A percentile compares a stretch with the other conserved stretches of the same genome.
Conservation (phyloP, 805 yeast genomes). For the Yamadazyma sp. region DNA sequence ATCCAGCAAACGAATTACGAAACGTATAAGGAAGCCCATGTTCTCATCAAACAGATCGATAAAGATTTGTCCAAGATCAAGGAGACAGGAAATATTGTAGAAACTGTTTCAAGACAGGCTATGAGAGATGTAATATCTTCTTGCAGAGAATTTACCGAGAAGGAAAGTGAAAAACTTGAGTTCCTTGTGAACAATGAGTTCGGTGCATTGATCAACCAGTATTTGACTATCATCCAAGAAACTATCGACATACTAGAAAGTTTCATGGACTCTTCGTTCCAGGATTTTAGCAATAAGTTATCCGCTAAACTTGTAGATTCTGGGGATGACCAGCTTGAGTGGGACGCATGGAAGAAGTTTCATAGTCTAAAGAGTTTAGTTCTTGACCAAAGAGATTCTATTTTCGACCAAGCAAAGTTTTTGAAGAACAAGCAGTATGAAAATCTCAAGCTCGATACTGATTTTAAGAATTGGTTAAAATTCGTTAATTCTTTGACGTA, state of each 20-base stretch:
- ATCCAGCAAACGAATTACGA: conserved; percentile 30
- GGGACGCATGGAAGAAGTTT: conserved; percentile 62
- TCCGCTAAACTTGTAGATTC: conserved; percentile 26
- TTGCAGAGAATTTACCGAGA: conserved; percentile 25
- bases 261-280: conserved; percentile 66
- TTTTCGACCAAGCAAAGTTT: conserved; percentile 32
- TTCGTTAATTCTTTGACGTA: conserved; percentile 40
- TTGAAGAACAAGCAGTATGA: conserved; percentile 17
- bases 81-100: conserved; percentile 16
- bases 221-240: conserved; percentile 34
- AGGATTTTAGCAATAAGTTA: conserved; percentile 62
- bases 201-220: conserved; percentile 25
- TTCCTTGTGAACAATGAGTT: conserved; percentile 26
- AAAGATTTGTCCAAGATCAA: conserved; percentile 34
- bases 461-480: conserved; percentile 35
- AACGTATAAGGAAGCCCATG: conserved; percentile 31
- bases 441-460: conserved; percentile 29
- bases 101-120: conserved; percentile 32
- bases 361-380: conserved; percentile 55
- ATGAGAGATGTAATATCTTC: conserved; percentile 34
- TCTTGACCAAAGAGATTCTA: conserved; percentile 52
- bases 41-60: conserved; percentile 30
- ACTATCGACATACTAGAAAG: conserved; percentile 70
- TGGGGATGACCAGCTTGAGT: conserved; percentile 24
- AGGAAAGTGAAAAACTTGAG: conserved; percentile 24